These are phyloP conservation scores for Metschnikowia vanudenii DNA, from an alignment of 805 yeast species.

Conservation along the genomic window DNA sequence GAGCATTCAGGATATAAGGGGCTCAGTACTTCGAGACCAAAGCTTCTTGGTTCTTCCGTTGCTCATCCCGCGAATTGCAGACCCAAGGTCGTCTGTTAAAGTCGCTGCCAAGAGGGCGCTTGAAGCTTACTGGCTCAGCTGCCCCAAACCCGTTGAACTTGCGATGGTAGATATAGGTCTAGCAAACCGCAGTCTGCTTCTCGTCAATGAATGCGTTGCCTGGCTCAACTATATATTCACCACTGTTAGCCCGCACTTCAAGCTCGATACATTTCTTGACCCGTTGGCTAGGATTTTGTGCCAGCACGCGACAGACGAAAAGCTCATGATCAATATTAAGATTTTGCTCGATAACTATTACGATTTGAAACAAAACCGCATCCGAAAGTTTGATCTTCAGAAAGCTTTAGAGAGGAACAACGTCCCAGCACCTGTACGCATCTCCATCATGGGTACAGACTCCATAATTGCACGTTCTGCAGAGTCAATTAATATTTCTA, in stretches of 20 bases:
- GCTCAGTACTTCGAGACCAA: conserved; percentile 38
- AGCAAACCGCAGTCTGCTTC: conserved; percentile 32
- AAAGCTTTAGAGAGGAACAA: conserved; percentile 37
- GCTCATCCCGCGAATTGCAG: conserved; percentile 47
- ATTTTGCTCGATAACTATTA: conserved; percentile 29
- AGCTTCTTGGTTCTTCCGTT: conserved; percentile 50
- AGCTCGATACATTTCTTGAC: conserved; percentile 28
- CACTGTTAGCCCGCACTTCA: conserved; percentile 32
- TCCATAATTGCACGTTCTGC: conserved; percentile 2
- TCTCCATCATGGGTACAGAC: conserved; percentile 19
- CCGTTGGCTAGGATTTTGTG: conserved; percentile 23
- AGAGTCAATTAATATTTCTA: neutral
- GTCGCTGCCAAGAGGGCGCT: conserved; percentile 51
- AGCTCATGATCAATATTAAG: conserved; percentile 20
- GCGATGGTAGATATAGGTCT: conserved; percentile 46
- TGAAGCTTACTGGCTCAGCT: conserved; percentile 54
- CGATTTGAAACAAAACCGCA: conserved; percentile 28
- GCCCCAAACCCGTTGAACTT: conserved; percentile 47
- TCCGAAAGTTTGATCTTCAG: conserved; percentile 47
- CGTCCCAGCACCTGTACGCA: conserved; percentile 26
- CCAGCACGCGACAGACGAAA: conserved; percentile 8
- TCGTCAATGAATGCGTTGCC: conserved; percentile 44
- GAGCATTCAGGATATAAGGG: conserved; percentile 52
- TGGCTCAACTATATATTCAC: conserved; percentile 45
- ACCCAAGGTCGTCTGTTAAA: conserved; percentile 35